A percentile compares a stretch with the other conserved stretches of the same genome.
phyloP scores from a whole-genome alignment of 2,329 filamentous ascomycete species.

The Cercospora sp. region DNA sequence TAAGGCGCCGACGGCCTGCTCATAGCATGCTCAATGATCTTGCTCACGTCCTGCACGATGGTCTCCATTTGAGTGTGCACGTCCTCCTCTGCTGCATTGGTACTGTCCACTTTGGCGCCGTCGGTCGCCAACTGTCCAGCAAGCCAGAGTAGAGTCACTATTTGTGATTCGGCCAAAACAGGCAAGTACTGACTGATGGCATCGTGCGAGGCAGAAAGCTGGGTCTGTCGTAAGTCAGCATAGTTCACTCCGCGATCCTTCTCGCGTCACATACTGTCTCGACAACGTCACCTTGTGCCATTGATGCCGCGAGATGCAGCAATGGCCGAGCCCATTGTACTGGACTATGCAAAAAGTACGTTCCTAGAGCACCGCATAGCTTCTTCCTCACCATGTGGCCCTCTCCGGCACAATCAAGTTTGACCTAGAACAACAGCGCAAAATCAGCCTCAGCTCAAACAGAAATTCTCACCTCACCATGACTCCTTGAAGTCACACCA shows the following conservation, averaged over 20 bases:
- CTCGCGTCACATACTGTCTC: background rate
- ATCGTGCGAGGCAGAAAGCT: constrained; percentile 45
- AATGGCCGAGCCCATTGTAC: constrained; percentile 66
- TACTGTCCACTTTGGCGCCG: constrained; percentile 62
- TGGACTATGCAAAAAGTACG: constrained; percentile 72
- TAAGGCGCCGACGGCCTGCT: constrained; percentile 10
- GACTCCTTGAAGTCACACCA: background rate
- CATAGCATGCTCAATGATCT: constrained; percentile 43
- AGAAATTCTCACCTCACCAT: background rate
- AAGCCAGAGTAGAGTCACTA: constrained; percentile 66
- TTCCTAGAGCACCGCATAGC: constrained; percentile 73
- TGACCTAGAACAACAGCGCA: constrained; percentile 16
- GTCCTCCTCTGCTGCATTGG: constrained; percentile 23
- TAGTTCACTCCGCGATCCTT: background rate
- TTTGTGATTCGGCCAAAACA: constrained; percentile 51
- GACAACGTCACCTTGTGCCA: constrained; percentile 27
- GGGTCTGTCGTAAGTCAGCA: constrained; percentile 16
- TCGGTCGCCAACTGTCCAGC: constrained; percentile 64
- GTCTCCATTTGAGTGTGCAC: constrained; percentile 48
- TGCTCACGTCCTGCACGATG: constrained; percentile 54
- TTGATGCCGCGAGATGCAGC: constrained; percentile 32
- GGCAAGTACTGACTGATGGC: constrained; percentile 49
- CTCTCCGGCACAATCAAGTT: constrained; percentile 53
- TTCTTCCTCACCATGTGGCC: constrained; percentile 68
- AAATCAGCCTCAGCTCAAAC: background rate